Evolutionary conservation across 2,329 filamentous ascomycete species (phyloP), one percentile per base, ranked within the genome.

Genomic region (Cercospora sp.): DNA sequence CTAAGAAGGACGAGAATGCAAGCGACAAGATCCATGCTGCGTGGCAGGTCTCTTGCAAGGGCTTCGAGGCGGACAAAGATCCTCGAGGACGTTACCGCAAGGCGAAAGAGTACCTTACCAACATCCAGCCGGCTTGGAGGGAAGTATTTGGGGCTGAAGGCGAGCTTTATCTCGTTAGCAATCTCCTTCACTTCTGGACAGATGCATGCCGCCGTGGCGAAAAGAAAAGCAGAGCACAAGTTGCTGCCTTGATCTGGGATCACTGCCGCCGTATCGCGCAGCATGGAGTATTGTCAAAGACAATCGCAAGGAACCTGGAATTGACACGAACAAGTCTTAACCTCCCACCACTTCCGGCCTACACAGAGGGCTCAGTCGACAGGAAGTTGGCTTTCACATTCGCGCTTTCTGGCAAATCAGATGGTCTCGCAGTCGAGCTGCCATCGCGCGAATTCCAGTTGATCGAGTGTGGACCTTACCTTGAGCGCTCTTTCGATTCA

Each of bases 401-500:
- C 66, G 74, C 74, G 7, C 66, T 77, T n/a, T 74, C 75, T 10
- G 30, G 80, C 1, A 75, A 74, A 53, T 71, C 71, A 13, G 74
- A 77, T 16, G 68, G 69, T 10, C 55, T 78, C 59, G 63, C 74
- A 61, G 70, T 72, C 76, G 78, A 75, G 3, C 74, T 83, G 65
- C 76, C 83, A 1, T 79, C 84, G 16, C 81, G 82, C 8, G 84
- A 89, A 18, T 91, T 93, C 69, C 90, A 93, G 74, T 81, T 93
- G 10, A 78, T 86, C 8, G 82, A 91, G 74, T 90, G 87, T 60
- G 91, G 90, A 0, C 90, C 91, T 0, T 93, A 91, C 74, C 85
- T 94, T 78, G 90, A 93, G 73, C 84, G 91, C n/a, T 88, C 85
- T 71, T 90, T 93, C 74, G 89, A 91, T 73, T 89, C 90, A 0